Conservation (phyloP, 208 protist species). For the Crithidia expoeki region DNA sequence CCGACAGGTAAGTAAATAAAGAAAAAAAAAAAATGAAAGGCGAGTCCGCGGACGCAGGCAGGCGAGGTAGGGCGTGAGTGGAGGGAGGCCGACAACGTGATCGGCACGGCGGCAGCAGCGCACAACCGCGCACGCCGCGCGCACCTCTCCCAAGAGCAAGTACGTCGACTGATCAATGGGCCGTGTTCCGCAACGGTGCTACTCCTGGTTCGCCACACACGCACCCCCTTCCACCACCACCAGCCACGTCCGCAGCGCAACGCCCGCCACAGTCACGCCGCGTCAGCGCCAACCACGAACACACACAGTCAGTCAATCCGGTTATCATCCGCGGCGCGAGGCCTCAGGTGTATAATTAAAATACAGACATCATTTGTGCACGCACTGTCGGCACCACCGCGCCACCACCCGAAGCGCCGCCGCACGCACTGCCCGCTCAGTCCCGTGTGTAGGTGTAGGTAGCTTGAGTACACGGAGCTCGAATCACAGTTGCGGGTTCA, state of each 20-base stretch:
- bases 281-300: conserved; percentile 6
- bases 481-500: conserved; percentile 57
- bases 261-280: too few relatives aligned
- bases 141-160: conserved; percentile 25
- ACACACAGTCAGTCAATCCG: conserved; percentile 4
- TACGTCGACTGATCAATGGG: conserved; percentile 31
- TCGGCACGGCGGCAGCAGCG: neutral
- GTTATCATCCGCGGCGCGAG: too few relatives aligned
- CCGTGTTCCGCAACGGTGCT: conserved; percentile 31
- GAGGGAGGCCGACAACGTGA: too few relatives aligned
- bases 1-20: neutral
- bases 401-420: neutral
- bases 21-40: conserved; percentile 5
- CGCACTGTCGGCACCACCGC: conserved; percentile 5
- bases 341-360: too few relatives aligned
- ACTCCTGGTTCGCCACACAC: conserved; percentile 26
- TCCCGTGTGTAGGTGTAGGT: conserved; percentile 53
- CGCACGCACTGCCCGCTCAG: conserved; percentile 22
- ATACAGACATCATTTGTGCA: neutral
- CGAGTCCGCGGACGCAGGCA: too few relatives aligned
- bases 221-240: too few relatives aligned
- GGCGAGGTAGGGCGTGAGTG: too few relatives aligned
- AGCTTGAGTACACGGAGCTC: conserved; percentile 56
- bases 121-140: too few relatives aligned
- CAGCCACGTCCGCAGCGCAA: too few relatives aligned